Evolutionary conservation across 495 filamentous ascomycete genomes (phyloP), one percentile per base, ranked within the genome.

Genomic region (Durotheca rogersii): DNA sequence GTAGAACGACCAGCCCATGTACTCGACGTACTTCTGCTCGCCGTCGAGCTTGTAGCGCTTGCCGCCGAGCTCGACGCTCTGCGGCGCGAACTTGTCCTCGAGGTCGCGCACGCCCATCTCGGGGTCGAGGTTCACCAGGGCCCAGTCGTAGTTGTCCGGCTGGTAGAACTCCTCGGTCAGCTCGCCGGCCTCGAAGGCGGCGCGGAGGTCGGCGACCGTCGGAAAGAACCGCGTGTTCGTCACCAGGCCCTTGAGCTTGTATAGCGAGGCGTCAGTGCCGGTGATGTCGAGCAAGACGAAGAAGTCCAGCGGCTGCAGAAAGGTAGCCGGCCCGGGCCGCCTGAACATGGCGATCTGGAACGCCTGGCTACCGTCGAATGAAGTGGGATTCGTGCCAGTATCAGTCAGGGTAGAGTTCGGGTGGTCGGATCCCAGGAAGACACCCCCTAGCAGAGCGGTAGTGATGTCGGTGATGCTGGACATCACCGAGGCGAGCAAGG

Each of bases 1-100:
- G 52, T 75, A 81, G 64, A 82, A 82, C 1, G 66, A 63, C 58
- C 78, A 82, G 18, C 74, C 79, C 67, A 81, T 72, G 72, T 72
- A 81, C 43, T 73, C 60, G 32, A 81, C 71, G 45, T 78, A 81
- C 18, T 75, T 65, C 44, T 78, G 57, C 32, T 79, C 58, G 23
- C 39, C 20, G 59, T 81, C 71, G 4, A 79, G 39, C 38, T 61
- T 56, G 56, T 69, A 76, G 12, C 80, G 54, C 52, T 73, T 70
- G 15, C 67, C 65, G 4, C 64, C 67, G 2, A 70, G 25, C 44
- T 69, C 66, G 17, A 73, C 38, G 14, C 46, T 71, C 33, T 64
- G 62, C 14, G 71, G 71, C n/a, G 70, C 68, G 6, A 68, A 52
- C 9, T 64, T 65, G 2, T 71, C 66, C 37, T 74, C 70, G 1